These are phyloP conservation scores for Rhizopogon vesiculosus DNA, from an alignment of 768 basidiomycete genomes.

Conservation along the genomic window DNA sequence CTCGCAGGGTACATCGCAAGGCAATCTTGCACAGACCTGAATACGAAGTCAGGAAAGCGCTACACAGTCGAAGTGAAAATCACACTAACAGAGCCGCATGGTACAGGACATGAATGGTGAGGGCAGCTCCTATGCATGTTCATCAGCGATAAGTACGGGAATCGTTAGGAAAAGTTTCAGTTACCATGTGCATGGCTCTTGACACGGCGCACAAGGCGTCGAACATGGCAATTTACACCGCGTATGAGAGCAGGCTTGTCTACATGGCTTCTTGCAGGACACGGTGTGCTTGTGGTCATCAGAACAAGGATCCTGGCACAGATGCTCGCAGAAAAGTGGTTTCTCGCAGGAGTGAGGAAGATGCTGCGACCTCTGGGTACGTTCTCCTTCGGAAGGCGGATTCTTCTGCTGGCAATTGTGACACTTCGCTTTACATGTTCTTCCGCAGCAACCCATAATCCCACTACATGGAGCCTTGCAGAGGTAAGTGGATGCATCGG, in stretches of 20 bases:
- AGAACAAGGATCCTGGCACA: slow-evolving; percentile 46
- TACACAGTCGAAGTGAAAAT: not conserved
- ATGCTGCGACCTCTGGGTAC: slow-evolving; percentile 30
- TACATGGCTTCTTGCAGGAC: slow-evolving; percentile 41
- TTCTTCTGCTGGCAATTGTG: slow-evolving; percentile 38
- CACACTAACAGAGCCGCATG: slow-evolving; percentile 61
- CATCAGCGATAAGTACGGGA: not conserved
- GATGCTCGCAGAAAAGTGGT: slow-evolving; percentile 48
- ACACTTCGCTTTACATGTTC: slow-evolving; percentile 45
- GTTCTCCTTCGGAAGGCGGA: not conserved
- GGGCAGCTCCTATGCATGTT: slow-evolving; percentile 39
- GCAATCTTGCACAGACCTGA: slow-evolving; percentile 60
- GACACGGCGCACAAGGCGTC: slow-evolving; percentile 55
- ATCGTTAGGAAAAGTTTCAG: not conserved
- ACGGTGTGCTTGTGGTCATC: slow-evolving; percentile 43
- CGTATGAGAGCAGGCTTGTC: slow-evolving; percentile 52
- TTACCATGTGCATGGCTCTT: slow-evolving; percentile 56
- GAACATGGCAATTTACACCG: slow-evolving; percentile 46
- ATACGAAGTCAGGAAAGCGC: not conserved
- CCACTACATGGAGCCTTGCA: slow-evolving; percentile 42
- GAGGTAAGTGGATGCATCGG: slow-evolving; percentile 31
- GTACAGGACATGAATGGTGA: slow-evolving; percentile 53
- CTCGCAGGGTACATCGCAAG: slow-evolving; percentile 54
- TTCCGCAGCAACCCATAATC: slow-evolving; percentile 49
- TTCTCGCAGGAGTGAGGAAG: slow-evolving; percentile 45